Base-by-base conservation (phyloP, 169 alveolate genomes). In the Amoebophrya sp. region DNA sequence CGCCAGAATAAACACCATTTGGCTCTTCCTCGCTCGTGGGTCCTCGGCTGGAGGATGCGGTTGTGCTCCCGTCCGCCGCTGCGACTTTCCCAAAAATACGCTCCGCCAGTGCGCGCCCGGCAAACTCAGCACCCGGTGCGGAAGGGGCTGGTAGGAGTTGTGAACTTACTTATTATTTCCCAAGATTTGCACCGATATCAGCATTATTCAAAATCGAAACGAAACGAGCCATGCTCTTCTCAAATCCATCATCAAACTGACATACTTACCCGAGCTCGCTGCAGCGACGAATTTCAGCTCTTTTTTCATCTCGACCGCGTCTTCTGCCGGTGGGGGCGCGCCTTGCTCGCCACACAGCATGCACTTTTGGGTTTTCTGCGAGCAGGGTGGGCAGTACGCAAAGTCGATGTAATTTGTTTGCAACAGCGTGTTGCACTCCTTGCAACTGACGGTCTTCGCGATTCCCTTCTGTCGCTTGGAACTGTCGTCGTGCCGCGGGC, bases 331-430 rank as follows among this genome's bases (percentile, higher is more conserved):
- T n/a, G n/a, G n/a, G n/a, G n/a, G n/a, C n/a, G n/a, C n/a, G 83
- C 83, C 83, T 7, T 18, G 29, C 10, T 66, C 83, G 12, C 83
- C 83, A 25, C 83, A 66, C 10, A 66, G 1, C 83, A 66, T 66
- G 83, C 83, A 66, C 32, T 66, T 66, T n/a, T 66, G 12, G 2
- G 0, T 25, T 25, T 66, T 66, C 83, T 66, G 83, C 35, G 83
- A 66, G 32, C 83, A 66, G 32, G 83, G 83, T 25, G 83, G 83
- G 35, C 83, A 66, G 35, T 25, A 66, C 7, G 18, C 12, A 66
- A 66, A 66, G 83, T 66, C 83, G 32, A 66, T 25, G 83, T 66
- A 66, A n/a, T 66, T 66, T 25, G 83, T 66, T 25, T 66, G 83
- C 38, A 66, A 25, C 35, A 0, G 12, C 38, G 39, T 66, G 7